Evolutionary conservation across 2,329 filamentous ascomycete species (phyloP), one percentile per base, ranked within the genome.

Genomic region (Phoma sp.): DNA sequence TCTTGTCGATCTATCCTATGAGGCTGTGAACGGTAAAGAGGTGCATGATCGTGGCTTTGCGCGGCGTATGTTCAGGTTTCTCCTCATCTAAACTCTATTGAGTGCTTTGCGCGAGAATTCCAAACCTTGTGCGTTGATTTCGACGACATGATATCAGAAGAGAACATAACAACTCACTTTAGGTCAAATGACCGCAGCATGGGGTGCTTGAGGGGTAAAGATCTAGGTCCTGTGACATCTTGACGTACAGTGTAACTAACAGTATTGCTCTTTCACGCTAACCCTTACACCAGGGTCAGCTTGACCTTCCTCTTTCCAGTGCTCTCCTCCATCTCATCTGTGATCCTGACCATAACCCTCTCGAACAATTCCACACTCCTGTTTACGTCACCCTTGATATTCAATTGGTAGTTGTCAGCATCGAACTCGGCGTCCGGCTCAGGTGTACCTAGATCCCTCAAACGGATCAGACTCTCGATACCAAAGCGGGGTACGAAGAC

Each of bases 401-500:
- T 84, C 30, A 99, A 81, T 38, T 86, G 85, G 75, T 96, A 99
- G 54, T 89, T 87, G 71, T 97, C 95, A 0, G 87, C 85, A 75
- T 99, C 92, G 71, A 92, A 98, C 26, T 85, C 85, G 40, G 89
- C 89, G 61, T 93, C 89, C 1, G 92, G 91, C 73, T 80, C 91
- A 0, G 86, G 84, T 14, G 89, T 85, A 4, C 87, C 88, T 53
- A 98, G 81, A 77, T 98, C 95, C 53, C 92, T 83, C 64, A 98
- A 78, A 10, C 93, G 84, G 60, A 99, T 95, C 57, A 97, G 79
- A 33, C 92, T 90, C 79, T 99, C 95, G 67, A 99, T 96, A 33
- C 95, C 95, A 75, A 99, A 99, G 14, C 92, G 83, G 6, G 95
- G 95, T 42, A 99, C 93, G 57, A 98, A 93, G 10, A 98, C 93